A percentile compares a stretch with the other conserved stretches of the same genome.
These are phyloP conservation scores for Candida mattraensis DNA, from an alignment of 805 yeast species.

Conservation along the genomic window DNA sequence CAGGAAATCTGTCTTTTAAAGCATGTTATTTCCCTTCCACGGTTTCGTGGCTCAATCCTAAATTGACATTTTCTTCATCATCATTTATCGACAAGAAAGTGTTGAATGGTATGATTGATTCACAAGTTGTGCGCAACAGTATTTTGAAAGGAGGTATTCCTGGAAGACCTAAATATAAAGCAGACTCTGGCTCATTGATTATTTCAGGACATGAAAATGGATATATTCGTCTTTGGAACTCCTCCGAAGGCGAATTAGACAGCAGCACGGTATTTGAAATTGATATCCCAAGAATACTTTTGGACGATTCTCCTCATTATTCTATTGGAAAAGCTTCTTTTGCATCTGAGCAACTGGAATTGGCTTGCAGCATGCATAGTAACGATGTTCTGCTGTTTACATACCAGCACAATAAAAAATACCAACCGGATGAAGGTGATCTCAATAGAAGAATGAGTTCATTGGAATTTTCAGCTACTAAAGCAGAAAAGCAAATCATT, in stretches of 20 bases:
- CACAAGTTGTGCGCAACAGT: conserved; percentile 55
- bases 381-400: conserved; percentile 79
- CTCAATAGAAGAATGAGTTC: conserved; percentile 28
- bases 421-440: conserved; percentile 34
- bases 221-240: conserved; percentile 78
- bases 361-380: conserved; percentile 62
- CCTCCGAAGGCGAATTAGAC: conserved; percentile 70
- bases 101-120: conserved; percentile 33
- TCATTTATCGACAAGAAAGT: conserved; percentile 37
- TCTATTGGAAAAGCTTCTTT: conserved; percentile 63
- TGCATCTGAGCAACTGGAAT: conserved; percentile 74
- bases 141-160: conserved; percentile 83
- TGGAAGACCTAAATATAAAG: conserved; percentile 45
- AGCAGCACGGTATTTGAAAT: conserved; percentile 61
- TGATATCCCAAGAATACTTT: conserved; percentile 49
- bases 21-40: conserved; percentile 78
- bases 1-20: conserved; percentile 49
- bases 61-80: conserved; percentile 55
- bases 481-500: conserved; percentile 30
- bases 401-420: conserved; percentile 56
- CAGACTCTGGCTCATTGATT: conserved; percentile 56
- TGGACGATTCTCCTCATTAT: conserved; percentile 42
- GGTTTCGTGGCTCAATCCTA: conserved; percentile 75
- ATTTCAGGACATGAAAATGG: conserved; percentile 90
- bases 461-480: conserved; percentile 31